Evolutionary conservation across 805 yeast species (phyloP).

Genomic region (Diddensiella transvaalensis): DNA sequence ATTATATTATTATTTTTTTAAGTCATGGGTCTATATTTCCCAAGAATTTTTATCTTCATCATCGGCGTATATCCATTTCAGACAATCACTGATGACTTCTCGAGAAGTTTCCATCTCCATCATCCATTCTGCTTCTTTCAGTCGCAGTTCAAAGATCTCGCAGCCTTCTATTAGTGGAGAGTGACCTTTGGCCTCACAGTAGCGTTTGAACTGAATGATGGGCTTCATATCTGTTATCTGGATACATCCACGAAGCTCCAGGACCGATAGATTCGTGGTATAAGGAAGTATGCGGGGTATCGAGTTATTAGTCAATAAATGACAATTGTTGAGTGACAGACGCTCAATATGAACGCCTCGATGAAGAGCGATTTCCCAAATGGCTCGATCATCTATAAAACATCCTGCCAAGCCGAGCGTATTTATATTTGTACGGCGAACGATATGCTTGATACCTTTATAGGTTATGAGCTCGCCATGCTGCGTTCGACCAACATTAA

Average conservation of each 20-base stretch:
- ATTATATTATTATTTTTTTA: no score
- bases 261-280: conserved; percentile 60
- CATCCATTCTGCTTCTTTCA: conserved; percentile 57
- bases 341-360: conserved; percentile 53
- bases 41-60: conserved; percentile 19
- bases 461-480: conserved; percentile 69
- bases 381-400: conserved; percentile 64
- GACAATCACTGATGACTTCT: conserved; percentile 58
- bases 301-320: conserved; percentile 52
- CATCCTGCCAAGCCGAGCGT: conserved; percentile 92
- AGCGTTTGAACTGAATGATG: conserved; percentile 59
- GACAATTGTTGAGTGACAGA: conserved; percentile 73
- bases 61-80: conserved; percentile 40
- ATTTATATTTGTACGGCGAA: conserved; percentile 51
- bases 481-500: conserved; percentile 78
- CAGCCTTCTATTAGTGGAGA: conserved; percentile 74
- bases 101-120: conserved; percentile 56
- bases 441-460: conserved; percentile 56
- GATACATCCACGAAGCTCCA: conserved; percentile 67
- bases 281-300: conserved; percentile 52
- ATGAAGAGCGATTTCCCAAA: conserved; percentile 72
- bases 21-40: not conserved
- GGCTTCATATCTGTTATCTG: conserved; percentile 58
- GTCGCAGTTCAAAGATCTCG: conserved; percentile 57
- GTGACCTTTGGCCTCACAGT: conserved; percentile 36